Percentiles rank a stretch among this genome's conserved stretches.
These are phyloP conservation scores for Pachysandra terminalis DNA, from an alignment of 164 flowering plant species.

Conservation along the genomic window DNA sequence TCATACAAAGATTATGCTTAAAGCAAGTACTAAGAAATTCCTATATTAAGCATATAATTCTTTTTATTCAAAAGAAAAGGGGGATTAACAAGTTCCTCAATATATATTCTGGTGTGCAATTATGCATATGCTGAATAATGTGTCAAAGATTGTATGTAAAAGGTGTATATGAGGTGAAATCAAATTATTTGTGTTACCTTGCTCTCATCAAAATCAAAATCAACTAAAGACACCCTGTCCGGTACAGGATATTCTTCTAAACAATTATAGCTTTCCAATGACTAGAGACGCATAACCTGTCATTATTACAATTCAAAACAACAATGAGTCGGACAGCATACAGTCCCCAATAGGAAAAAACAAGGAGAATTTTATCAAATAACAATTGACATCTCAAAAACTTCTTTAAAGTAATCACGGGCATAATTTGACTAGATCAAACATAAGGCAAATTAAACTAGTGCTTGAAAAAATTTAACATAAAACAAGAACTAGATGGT, in stretches of 20 bases:
- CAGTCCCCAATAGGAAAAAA: neutral
- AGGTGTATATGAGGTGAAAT: no score
- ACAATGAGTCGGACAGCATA: neutral
- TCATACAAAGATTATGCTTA: no score
- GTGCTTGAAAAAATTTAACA: neutral
- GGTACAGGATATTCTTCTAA: constrained; percentile 63
- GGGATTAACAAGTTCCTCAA: no score
- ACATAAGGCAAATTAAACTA: neutral
- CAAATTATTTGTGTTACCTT: constrained; percentile 58
- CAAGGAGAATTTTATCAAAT: neutral
- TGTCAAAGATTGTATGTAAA: no score
- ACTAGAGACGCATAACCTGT: constrained; percentile 91
- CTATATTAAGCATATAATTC: no score
- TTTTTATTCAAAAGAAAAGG: no score
- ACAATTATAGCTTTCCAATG: constrained; percentile 62
- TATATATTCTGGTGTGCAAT: no score
- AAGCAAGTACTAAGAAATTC: no score
- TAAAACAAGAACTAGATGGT: no score
- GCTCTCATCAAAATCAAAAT: constrained; percentile 93
- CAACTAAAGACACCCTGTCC: constrained; percentile 45
- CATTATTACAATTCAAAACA: constrained; percentile 5
- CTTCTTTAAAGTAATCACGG: neutral
- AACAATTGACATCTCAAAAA: neutral
- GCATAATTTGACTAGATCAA: neutral
- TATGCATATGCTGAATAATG: no score